Evolutionary conservation across 768 basidiomycete species (phyloP), one percentile per base, ranked within the genome.

Genomic region (Scleroderma bovista): DNA sequence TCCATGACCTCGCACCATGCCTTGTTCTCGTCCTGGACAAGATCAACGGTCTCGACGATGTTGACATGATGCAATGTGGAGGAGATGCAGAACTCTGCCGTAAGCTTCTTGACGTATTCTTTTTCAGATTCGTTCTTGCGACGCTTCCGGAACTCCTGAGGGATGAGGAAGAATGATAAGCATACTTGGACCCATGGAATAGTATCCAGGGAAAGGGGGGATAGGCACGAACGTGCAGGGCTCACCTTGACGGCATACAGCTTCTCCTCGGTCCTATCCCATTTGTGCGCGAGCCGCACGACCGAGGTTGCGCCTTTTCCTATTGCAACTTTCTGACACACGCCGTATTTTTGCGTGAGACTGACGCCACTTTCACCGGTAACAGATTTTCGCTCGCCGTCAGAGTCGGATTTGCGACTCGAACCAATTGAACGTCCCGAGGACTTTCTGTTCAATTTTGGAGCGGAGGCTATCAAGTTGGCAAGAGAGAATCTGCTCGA

Each of bases 1-100:
- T 98, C 96, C 95, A 99, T 98, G 41, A 99, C 95, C 67, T 98
- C 96, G 64, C 95, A 99, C 95, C 95, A 99, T 62, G 93, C 85
- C 54, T 91, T 85, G 54, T 73, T 80, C 70, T 99, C 95, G 69
- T 99, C 96, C 61, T 99, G 96, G n/a, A 99, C 88, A 51, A 99
- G 84, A 68, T 99, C 95, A 51, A 99, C 95, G 6, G 95, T 99
- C 74, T 98, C 94, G 63, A 98, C 94, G 60, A 98, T 81, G 66
- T 98, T 98, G 61, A 83, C 74, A 64, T 95, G 93, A 64, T 92
- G 91, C 24, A 98, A 70, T 2, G 94, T 96, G 33, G 94, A 96
- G 39, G 92, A 94, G 55, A 98, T 98, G 70, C 94, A 98, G 71
- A 97, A 98, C 67, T 98, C 95, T 22, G 95, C 93, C 6, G 95